These are phyloP conservation scores for Cystobasidium sp. DNA, from an alignment of 1,284 basidiomycete species.

Conservation along the genomic window DNA sequence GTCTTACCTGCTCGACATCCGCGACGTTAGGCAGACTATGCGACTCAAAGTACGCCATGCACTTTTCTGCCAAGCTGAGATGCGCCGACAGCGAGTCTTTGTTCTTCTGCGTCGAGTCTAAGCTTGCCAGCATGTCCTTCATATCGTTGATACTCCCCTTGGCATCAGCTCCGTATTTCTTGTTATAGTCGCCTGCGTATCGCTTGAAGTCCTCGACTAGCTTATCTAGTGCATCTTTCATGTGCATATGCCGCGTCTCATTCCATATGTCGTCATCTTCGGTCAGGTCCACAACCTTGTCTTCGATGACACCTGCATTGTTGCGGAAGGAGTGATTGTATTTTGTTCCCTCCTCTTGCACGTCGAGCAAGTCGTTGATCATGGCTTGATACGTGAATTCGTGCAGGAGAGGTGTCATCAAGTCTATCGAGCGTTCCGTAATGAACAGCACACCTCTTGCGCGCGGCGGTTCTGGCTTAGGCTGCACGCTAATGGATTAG, in stretches of 20 bases:
- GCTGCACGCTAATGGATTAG: slow-evolving; percentile 57
- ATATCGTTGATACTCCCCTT: slow-evolving; percentile 89
- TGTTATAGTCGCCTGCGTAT: slow-evolving; percentile 86
- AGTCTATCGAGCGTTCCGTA: slow-evolving; percentile 95
- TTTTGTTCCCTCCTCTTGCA: slow-evolving; percentile 74
- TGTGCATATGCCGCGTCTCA: slow-evolving; percentile 92
- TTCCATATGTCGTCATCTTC: slow-evolving; percentile 91
- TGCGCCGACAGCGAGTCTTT: slow-evolving; percentile 96
- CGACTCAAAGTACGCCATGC: slow-evolving; percentile 90
- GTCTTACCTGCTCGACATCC: slow-evolving; percentile 84
- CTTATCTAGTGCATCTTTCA: slow-evolving; percentile 97
- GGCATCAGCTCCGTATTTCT: slow-evolving; percentile 73
- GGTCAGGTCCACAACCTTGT: slow-evolving; percentile 79
- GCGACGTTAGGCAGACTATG: slow-evolving; percentile 84
- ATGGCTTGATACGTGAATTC: slow-evolving; percentile 99
- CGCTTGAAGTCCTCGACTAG: slow-evolving; percentile 92
- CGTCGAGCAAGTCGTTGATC: slow-evolving; percentile 89
- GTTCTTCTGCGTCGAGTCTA: slow-evolving; percentile 94
- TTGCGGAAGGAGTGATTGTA: slow-evolving; percentile 66
- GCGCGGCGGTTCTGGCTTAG: slow-evolving; percentile 68
- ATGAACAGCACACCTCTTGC: slow-evolving; percentile 85
- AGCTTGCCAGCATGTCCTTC: slow-evolving; percentile 96
- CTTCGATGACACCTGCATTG: slow-evolving; percentile 72
- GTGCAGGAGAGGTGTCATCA: slow-evolving; percentile 85
- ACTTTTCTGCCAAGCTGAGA: slow-evolving; percentile 95